These are phyloP conservation scores for Curvularia sp. DNA, from an alignment of 2,329 filamentous ascomycete genomes.

Conservation along the genomic window DNA sequence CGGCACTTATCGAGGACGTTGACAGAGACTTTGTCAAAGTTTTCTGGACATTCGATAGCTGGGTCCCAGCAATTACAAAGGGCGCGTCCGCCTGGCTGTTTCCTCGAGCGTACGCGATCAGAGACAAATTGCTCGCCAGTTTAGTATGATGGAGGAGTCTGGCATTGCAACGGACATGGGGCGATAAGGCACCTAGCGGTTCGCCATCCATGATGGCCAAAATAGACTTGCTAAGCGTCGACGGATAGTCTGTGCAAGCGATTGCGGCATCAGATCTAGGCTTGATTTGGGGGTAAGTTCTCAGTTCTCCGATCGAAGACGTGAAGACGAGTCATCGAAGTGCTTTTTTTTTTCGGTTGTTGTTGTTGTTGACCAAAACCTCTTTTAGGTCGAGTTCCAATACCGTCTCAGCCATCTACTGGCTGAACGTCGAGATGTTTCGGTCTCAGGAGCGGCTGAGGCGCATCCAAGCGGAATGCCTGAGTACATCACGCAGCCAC, in stretches of 20 bases:
- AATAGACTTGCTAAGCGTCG: neutral
- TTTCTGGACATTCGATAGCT: neutral
- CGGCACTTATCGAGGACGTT: neutral
- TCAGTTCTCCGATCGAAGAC: neutral
- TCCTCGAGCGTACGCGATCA: neutral
- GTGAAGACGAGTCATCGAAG: too few species aligned
- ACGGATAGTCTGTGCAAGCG: neutral
- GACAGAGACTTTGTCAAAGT: neutral
- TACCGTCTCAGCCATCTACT: neutral
- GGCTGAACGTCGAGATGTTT: neutral
- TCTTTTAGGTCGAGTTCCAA: neutral
- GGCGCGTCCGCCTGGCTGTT: neutral
- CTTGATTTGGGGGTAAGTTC: neutral
- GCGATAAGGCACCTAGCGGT: neutral
- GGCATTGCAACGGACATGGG: neutral
- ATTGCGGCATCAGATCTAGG: neutral
- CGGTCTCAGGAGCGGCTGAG: conserved; percentile 1
- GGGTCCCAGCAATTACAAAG: neutral
- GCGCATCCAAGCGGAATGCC: neutral
- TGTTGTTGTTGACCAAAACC: neutral
- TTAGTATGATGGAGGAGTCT: neutral
- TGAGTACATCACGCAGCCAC: neutral
- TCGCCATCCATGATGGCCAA: neutral
- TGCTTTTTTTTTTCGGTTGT: neutral
- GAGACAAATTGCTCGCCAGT: neutral